Evolutionary conservation across 495 filamentous ascomycete species (phyloP).

Genomic region (Penicillium nucicola): DNA sequence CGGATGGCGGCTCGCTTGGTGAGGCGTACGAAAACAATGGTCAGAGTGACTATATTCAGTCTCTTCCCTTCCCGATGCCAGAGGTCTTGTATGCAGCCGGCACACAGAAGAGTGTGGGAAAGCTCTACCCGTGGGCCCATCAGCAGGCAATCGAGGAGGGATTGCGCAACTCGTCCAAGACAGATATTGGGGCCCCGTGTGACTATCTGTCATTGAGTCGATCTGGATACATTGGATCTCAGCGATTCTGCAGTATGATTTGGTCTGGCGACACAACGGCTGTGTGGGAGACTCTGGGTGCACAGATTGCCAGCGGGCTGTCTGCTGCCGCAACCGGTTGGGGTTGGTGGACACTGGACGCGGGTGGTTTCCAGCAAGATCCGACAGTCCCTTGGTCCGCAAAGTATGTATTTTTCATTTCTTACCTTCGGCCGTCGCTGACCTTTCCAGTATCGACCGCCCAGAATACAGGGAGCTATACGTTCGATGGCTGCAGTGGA

Average conservation of each 20-base stretch:
- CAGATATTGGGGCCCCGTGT: constrained; percentile 15
- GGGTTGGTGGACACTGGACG: constrained; percentile 33
- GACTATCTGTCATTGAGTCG: constrained; percentile 26
- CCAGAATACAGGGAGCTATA: constrained; percentile 29
- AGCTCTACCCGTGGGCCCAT: constrained; percentile 32
- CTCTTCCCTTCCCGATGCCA: constrained; percentile 22
- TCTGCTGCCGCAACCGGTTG: constrained; percentile 27
- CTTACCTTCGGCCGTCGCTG: too few relatives aligned
- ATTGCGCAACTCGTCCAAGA: constrained; percentile 21
- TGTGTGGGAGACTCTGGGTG: constrained; percentile 27
- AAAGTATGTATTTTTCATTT: too few relatives aligned
- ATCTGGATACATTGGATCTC: constrained; percentile 30
- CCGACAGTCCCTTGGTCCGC: constrained; percentile 25
- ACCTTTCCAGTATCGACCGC: constrained; percentile 17
- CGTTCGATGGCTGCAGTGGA: constrained; percentile 30
- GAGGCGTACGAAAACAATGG: constrained; percentile 33
- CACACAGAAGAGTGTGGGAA: constrained; percentile 23
- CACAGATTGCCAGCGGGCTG: constrained; percentile 25
- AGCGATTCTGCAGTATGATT: constrained; percentile 30
- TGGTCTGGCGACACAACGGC: constrained; percentile 31
- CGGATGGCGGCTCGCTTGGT: constrained; percentile 27
- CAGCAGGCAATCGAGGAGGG: constrained; percentile 30
- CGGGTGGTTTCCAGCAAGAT: constrained; percentile 30
- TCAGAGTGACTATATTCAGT: constrained; percentile 26
- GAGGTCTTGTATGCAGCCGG: constrained; percentile 28